Conservation (phyloP, 2,329 filamentous ascomycete species). For the Scytalidium sp. region DNA sequence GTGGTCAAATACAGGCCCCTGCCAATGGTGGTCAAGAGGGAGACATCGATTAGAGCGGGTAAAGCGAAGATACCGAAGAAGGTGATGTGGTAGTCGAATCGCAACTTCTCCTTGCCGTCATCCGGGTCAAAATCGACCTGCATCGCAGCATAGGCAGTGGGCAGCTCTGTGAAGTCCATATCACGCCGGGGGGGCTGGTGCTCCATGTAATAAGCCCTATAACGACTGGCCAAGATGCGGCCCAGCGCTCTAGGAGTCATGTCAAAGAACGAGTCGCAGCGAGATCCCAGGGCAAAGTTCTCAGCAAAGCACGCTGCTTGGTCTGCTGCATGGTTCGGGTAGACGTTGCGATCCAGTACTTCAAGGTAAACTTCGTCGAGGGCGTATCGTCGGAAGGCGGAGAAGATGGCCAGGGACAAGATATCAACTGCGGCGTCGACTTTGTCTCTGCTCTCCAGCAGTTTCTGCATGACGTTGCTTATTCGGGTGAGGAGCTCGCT, state of each 20-base stretch:
- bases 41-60: conserved; percentile 58
- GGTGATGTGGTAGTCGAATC: conserved; percentile 46
- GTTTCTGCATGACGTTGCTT: conserved; percentile 24
- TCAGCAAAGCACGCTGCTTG: conserved; percentile 63
- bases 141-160: conserved; percentile 48
- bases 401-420: conserved; percentile 55
- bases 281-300: conserved; percentile 59
- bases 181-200: conserved; percentile 21
- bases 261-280: conserved; percentile 61
- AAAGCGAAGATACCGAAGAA: conserved; percentile 60
- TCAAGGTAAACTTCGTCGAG: conserved; percentile 64
- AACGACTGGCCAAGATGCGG: conserved; percentile 35
- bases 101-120: conserved; percentile 38
- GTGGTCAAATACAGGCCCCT: conserved; percentile 59
- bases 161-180: conserved; percentile 45
- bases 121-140: conserved; percentile 50
- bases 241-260: conserved; percentile 47
- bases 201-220: conserved; percentile 39
- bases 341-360: conserved; percentile 57
- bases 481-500: conserved; percentile 23
- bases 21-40: conserved; percentile 55
- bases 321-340: conserved; percentile 58
- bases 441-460: conserved; percentile 22
- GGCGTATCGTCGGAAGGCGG: conserved; percentile 50
- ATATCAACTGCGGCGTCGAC: conserved; percentile 50